Evolutionary conservation across 225 moss, liverwort and hornwort genomes (phyloP), one percentile per base, ranked within the genome.

Genomic region (Polytrichum commune): DNA sequence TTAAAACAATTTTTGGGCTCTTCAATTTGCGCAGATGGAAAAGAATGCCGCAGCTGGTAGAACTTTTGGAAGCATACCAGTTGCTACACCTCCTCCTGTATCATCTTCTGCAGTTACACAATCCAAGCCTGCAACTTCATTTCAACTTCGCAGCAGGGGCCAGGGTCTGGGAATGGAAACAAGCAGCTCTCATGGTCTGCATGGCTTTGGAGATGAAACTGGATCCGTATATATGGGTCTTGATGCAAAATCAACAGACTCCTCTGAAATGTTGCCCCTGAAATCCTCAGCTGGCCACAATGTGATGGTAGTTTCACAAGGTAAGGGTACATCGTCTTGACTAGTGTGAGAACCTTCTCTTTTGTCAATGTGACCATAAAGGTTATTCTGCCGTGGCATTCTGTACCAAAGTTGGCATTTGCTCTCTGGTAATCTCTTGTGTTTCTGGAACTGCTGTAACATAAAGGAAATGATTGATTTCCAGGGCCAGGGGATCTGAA

Each of bases 31-130:
- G 13, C 83, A 86, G 90, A 97, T 97, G 93, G 96, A 93, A 76
- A 92, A 90, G 79, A 92, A 86, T 72, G 92, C 89, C 28, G 93
- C 93, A 68, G 87, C 93, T 72, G 96, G 94, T 32, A 87, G 93
- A 73, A 92, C 90, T 27, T 94, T 92, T 65, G 86, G 86, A 29
- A 94, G 89, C 73, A 84, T 89, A 72, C 84, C 93, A 64, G 82
- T 94, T 29, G 88, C 88, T 33, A 88, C 93, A 3, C 93, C 96
- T 69, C 93, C 96, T 19, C 96, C 93, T 22, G 69, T 83, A 5
- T 85, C 93, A n/a, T 81, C 87, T 72, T 85, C 91, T 29, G 82
- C 78, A 23, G 58, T 63, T 61, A 62, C 74, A 7, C 69, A 81
- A 55, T 70, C 82, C 27, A 90, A 85, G 69, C 69, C 83, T 53